These are phyloP conservation scores for Sapria himalayana DNA, from an alignment of 345 rosid genomes.

Conservation along the genomic window DNA sequence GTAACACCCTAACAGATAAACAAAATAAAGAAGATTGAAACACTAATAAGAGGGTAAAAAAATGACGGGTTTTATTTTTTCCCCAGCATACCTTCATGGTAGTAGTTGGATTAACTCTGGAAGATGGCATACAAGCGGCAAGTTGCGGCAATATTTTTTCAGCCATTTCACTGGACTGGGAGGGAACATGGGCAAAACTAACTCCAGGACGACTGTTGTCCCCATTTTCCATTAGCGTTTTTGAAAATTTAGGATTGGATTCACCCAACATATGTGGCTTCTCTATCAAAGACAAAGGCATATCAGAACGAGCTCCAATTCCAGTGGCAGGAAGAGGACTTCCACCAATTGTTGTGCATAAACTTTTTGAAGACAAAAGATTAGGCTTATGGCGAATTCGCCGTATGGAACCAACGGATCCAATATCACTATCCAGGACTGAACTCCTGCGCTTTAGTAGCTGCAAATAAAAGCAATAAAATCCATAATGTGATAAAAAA, in stretches of 20 bases:
- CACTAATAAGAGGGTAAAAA: too few relatives aligned
- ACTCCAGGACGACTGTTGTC: conserved; percentile 18
- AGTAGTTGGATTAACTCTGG: conserved; percentile 46
- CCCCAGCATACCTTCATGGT: too few relatives aligned
- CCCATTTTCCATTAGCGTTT: conserved; percentile 18
- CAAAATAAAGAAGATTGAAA: conserved; percentile 51
- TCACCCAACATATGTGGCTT: conserved; percentile 12
- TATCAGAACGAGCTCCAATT: conserved; percentile 13
- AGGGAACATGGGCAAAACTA: conserved; percentile 31
- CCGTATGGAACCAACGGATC: conserved; percentile 67
- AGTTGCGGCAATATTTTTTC: conserved; percentile 59
- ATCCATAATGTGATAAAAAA: neutral
- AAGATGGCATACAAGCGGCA: conserved; percentile 32
- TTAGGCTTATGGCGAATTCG: too few relatives aligned
- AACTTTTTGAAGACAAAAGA: too few relatives aligned
- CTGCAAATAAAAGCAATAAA: conserved; percentile 21
- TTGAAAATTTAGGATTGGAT: conserved; percentile 11
- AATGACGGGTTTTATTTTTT: too few relatives aligned
- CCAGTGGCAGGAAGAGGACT: conserved; percentile 10
- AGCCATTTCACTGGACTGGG: conserved; percentile 67
- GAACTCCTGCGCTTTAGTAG: conserved; percentile 59
- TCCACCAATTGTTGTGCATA: conserved; percentile 22
- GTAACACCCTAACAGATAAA: conserved; percentile 11
- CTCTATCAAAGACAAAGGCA: conserved; percentile 13
- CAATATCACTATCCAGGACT: conserved; percentile 52